Evolutionary conservation across 352 stramenopile species (phyloP).

Genomic region (Phytophthora idaei): DNA sequence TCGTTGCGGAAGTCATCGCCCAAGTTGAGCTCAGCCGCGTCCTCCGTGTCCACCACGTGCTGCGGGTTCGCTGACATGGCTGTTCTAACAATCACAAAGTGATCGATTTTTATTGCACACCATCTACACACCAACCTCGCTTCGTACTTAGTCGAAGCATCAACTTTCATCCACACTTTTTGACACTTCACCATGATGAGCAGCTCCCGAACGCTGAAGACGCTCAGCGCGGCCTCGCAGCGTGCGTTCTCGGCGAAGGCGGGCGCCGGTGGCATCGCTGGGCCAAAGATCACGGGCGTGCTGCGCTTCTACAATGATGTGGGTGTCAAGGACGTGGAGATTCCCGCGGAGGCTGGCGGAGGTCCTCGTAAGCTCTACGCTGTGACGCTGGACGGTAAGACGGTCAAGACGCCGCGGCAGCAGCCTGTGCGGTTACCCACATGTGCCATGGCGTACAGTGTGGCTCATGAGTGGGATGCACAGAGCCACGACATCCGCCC

Average conservation of each 20-base stretch:
- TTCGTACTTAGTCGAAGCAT: background rate
- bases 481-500: conserved; percentile 78
- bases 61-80: conserved; percentile 82
- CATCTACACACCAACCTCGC: conserved; percentile 7
- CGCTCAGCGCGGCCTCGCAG: conserved; percentile 26
- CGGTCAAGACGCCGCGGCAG: conserved; percentile 76
- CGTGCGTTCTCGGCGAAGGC: conserved; percentile 57
- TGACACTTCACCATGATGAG: conserved; percentile 30
- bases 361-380: conserved; percentile 44
- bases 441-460: conserved; percentile 67
- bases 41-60: conserved; percentile 90
- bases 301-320: conserved; percentile 88
- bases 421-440: conserved; percentile 67
- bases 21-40: conserved; percentile 89
- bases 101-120: conserved; percentile 3
- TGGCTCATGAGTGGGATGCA: conserved; percentile 88
- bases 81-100: conserved; percentile 14
- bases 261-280: conserved; percentile 47
- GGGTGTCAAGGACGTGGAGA: conserved; percentile 61
- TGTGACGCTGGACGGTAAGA: conserved; percentile 85
- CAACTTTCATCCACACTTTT: conserved; percentile 17
- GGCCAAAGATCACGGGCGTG: conserved; percentile 82
- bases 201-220: conserved; percentile 34
- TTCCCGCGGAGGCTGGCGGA: conserved; percentile 25
- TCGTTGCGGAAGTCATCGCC: conserved; percentile 90